Evolutionary conservation across 78 protist genomes (phyloP), one percentile per base, ranked within the genome.

Genomic region (Tieghemostelium lacteum): DNA sequence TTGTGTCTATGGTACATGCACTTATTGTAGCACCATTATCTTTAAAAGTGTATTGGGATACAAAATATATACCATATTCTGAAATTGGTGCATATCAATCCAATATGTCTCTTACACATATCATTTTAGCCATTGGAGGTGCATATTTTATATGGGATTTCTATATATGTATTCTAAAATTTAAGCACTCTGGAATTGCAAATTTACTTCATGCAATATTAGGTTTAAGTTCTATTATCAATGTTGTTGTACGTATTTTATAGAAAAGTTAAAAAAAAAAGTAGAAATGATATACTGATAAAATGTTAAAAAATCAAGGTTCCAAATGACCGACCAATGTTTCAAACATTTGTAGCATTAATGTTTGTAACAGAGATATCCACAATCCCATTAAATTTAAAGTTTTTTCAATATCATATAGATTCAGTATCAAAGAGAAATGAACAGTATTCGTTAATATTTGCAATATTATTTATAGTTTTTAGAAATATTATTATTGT

Each of bases 71-170:
- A 16, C 24, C 12, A 49, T 49, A 67, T 37, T 34, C 37, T 3
- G 75, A 67, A 40, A 26, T 67, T 16, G 36, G 36, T 67, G 36
- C 28, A 40, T 67, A 16, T 42, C 60, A 67, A 67, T 40, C 28
- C 17, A 28, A n/a, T 26, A 17, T 36, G 26, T 50, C n/a, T 16
- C 28, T 26, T 33, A n/a, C 42, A 45, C 33, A n/a, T n/a, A n/a
- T n/a, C n/a, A n/a, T 67, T 20, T 55, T 78, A 24, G 37, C 73
- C 6, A 55, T 78, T 29, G 8, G 71, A 20, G 49, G 75, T 20
- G 88, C 70, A 16, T 78, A 78, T 67, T 78, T 78, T 36, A 37
- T 78, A 8, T 78, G 88, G 88, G 88, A 78, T 39, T 34, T 78
- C 19, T 26, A 52, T 6, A 50, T 66, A 7, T 61, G 76, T 55